These are phyloP conservation scores for Spencermartinsiella europaea DNA, from an alignment of 805 yeast genomes.

Conservation along the genomic window DNA sequence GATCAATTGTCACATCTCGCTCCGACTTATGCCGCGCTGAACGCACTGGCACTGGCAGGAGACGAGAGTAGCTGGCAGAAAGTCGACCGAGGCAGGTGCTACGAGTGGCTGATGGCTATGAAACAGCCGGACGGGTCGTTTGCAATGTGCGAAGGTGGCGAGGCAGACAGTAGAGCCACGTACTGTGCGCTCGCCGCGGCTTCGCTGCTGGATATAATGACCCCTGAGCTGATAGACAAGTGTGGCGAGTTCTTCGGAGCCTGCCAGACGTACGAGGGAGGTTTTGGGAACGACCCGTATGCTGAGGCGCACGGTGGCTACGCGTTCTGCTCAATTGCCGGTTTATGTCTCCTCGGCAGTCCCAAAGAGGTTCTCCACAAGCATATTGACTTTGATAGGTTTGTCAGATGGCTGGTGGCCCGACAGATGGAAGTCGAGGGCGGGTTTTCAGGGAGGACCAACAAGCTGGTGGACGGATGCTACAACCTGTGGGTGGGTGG, in stretches of 20 bases:
- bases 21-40: slow-evolving; percentile 70
- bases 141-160: slow-evolving; percentile 71
- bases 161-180: slow-evolving; percentile 71
- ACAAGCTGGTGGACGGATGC: slow-evolving; percentile 93
- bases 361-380: slow-evolving; percentile 33
- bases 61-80: slow-evolving; percentile 37
- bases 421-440: slow-evolving; percentile 76
- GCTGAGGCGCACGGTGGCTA: slow-evolving; percentile 98
- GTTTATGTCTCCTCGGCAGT: slow-evolving; percentile 44
- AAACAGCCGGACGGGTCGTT: slow-evolving; percentile 75
- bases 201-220: slow-evolving; percentile 54
- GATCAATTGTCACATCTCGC: slow-evolving; percentile 84
- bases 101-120: slow-evolving; percentile 59
- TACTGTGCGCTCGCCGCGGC: slow-evolving; percentile 82
- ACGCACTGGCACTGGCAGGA: slow-evolving; percentile 52
- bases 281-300: slow-evolving; percentile 77
- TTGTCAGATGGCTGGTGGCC: slow-evolving; percentile 60
- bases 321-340: slow-evolving; percentile 81
- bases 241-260: slow-evolving; percentile 54
- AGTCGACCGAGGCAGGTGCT: slow-evolving; percentile 45
- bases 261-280: slow-evolving; percentile 95
- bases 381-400: slow-evolving; percentile 42
- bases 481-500: slow-evolving; percentile 96
- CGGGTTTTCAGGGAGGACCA: slow-evolving; percentile 85
- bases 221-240: slow-evolving; percentile 52